A percentile compares a stretch with the other conserved stretches of the same genome.
phyloP scores from a whole-genome alignment of 192 early-diverging fungal species.

The Lobosporangium transversale region DNA sequence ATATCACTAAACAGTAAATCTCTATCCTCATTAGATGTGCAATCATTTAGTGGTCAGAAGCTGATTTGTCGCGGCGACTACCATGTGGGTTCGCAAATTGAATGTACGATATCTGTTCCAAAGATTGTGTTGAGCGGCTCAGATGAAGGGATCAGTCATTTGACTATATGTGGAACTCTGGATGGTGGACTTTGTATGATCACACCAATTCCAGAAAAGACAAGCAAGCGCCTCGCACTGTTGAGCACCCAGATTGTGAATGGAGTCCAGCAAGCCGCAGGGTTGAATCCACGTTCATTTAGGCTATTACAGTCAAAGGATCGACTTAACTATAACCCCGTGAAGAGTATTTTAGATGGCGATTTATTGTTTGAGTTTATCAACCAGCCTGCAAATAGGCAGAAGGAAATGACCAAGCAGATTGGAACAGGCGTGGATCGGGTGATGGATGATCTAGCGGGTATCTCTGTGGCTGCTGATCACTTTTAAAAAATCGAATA shows the following conservation, averaged over 20 bases:
- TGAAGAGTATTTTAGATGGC: conserved; percentile 85
- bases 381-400: conserved; percentile 70
- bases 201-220: conserved; percentile 88
- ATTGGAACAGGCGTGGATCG: conserved; percentile 87
- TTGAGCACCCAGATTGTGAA: conserved; percentile 89
- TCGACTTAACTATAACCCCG: conserved; percentile 77
- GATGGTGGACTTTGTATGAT: conserved; percentile 76
- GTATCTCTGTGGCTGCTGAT: conserved; percentile 69
- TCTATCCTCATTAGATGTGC: conserved; percentile 77
- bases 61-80: conserved; percentile 92
- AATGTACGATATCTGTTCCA: conserved; percentile 66
- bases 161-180: conserved; percentile 64
- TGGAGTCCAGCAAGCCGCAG: conserved; percentile 82
- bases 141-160: conserved; percentile 37
- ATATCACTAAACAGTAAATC: too few relatives aligned
- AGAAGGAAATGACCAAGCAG: conserved; percentile 88
- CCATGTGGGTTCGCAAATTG: conserved; percentile 81
- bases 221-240: conserved; percentile 88
- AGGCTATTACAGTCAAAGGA: conserved; percentile 70
- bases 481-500: too few relatives aligned
- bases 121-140: conserved; percentile 48
- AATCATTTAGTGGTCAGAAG: conserved; percentile 88
- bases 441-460: conserved; percentile 85
- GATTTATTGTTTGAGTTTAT: conserved; percentile 82
- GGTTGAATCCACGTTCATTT: conserved; percentile 92